A percentile compares a stretch with the other conserved stretches of the same genome.
These are phyloP conservation scores for Carex arenaria DNA, from an alignment of 202 grass and related monocot genomes.

Conservation along the genomic window DNA sequence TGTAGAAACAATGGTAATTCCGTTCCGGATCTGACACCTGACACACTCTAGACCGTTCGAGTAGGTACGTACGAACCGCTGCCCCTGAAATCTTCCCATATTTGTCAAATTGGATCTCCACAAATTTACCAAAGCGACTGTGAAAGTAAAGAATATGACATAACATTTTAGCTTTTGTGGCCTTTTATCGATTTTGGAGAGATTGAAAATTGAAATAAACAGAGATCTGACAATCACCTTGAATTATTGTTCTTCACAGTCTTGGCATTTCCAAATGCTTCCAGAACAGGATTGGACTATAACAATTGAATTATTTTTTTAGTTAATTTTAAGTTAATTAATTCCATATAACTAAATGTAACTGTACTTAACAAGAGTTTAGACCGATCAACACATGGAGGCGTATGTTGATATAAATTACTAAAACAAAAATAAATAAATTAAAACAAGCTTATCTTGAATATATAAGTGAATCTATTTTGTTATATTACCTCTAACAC, in stretches of 20 bases:
- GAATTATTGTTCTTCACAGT: slow-evolving; percentile 98
- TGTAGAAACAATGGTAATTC: slow-evolving; percentile 99
- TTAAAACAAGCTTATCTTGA: not conserved
- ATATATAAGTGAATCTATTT: not conserved
- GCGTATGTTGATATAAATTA: not conserved
- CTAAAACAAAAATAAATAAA: not conserved
- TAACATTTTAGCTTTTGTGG: not conserved
- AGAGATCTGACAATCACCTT: slow-evolving; percentile 38
- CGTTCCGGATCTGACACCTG: slow-evolving; percentile 95
- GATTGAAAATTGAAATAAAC: slow-evolving; percentile 5
- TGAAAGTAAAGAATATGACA: not conserved
- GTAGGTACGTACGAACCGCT: slow-evolving; percentile 87
- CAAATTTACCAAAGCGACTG: slow-evolving; percentile 97
- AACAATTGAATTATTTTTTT: slow-evolving; percentile 5
- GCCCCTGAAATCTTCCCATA: slow-evolving; percentile 95
- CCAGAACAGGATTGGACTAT: slow-evolving; percentile 96
- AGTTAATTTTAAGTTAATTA: slow-evolving; percentile 5
- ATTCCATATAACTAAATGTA: not conserved
- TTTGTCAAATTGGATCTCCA: slow-evolving; percentile 97
- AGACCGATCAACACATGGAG: not conserved
- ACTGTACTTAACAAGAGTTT: not conserved
- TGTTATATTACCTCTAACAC: slow-evolving; percentile 64
- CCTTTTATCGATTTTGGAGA: not conserved
- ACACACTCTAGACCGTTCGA: slow-evolving; percentile 84
- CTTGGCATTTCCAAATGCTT: slow-evolving; percentile 96